phyloP scores from a whole-genome alignment of 345 rosid genomes.

The Pugionium cornutum region DNA sequence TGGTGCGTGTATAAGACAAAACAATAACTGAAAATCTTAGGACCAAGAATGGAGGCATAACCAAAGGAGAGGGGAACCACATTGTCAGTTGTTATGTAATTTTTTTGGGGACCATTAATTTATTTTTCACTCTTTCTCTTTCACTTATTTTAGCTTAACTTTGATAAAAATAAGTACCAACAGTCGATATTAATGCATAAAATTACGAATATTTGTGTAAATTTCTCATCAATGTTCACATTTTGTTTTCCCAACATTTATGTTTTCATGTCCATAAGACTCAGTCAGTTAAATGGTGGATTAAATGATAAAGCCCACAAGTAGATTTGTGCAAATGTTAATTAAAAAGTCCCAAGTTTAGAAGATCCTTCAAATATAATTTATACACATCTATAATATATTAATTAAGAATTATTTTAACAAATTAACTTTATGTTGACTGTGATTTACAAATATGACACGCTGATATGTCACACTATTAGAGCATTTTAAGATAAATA shows the following conservation, averaged over 20 bases:
- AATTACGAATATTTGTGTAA: conserved; percentile 1
- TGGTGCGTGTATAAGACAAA: conserved; percentile 26
- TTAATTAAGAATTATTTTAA: too few relatives aligned
- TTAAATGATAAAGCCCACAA: conserved; percentile 38
- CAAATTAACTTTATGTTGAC: too few relatives aligned
- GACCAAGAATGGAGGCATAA: conserved; percentile 40
- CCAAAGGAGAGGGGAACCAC: conserved; percentile 40
- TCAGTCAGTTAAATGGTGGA: conserved; percentile 31
- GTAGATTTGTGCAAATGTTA: conserved; percentile 43
- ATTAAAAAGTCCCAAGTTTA: conserved; percentile 40
- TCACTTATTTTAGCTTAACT: conserved; percentile 38
- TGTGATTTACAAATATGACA: too few relatives aligned
- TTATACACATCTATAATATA: not conserved
- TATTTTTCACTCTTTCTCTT: conserved; percentile 31
- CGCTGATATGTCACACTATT: too few relatives aligned
- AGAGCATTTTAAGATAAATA: too few relatives aligned
- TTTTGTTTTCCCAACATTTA: conserved; percentile 34
- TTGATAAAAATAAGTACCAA: conserved; percentile 32
- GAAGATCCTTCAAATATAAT: conserved; percentile 28
- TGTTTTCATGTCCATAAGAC: conserved; percentile 15
- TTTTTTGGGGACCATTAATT: conserved; percentile 35
- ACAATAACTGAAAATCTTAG: conserved; percentile 38
- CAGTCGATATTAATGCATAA: conserved; percentile 20
- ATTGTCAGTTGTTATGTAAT: conserved; percentile 37
- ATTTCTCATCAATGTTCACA: not conserved